Conservation (phyloP, 768 basidiomycete species). For the Leccinellum rugosiceps region DNA sequence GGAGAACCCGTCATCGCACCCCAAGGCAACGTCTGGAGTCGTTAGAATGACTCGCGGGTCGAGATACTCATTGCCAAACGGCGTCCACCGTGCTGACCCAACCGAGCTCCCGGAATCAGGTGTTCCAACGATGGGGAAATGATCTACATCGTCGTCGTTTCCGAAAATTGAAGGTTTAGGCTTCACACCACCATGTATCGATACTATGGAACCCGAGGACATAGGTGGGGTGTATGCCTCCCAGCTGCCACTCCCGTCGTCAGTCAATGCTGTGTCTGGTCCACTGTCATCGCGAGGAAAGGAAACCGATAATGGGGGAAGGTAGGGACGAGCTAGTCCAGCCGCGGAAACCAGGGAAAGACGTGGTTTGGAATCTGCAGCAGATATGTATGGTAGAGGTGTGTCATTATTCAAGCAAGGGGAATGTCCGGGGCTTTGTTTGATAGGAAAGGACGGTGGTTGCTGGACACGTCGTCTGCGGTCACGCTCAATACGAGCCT, state of each 20-base stretch:
- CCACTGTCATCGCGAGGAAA: constrained; percentile 47
- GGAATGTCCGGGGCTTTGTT: constrained; percentile 28
- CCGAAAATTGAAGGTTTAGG: constrained; percentile 42
- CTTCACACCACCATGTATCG: constrained; percentile 39
- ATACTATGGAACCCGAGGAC: constrained; percentile 48
- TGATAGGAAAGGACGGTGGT: constrained; percentile 24
- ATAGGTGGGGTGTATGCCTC: constrained; percentile 61
- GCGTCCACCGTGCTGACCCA: constrained; percentile 20
- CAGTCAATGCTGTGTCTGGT: constrained; percentile 49
- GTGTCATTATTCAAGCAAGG: constrained; percentile 22
- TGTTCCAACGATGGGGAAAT: constrained; percentile 42
- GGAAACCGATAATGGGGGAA: constrained; percentile 43
- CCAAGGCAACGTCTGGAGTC: constrained; percentile 29
- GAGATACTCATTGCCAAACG: constrained; percentile 32
- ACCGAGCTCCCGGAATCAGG: constrained; percentile 14
- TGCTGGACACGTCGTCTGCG: constrained; percentile 23
- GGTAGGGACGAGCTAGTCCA: constrained; percentile 42
- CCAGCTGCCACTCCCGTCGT: constrained; percentile 53
- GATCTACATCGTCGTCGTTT: constrained; percentile 46
- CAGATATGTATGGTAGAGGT: constrained; percentile 14
- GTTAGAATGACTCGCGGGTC: constrained; percentile 32
- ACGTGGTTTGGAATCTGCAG: constrained; percentile 12
- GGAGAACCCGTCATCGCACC: constrained; percentile 38
- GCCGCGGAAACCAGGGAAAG: constrained; percentile 34
- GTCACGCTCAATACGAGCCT: constrained; percentile 35